Conservation (phyloP, 2,329 filamentous ascomycete species). For the Sporothrix euskadiensis region DNA sequence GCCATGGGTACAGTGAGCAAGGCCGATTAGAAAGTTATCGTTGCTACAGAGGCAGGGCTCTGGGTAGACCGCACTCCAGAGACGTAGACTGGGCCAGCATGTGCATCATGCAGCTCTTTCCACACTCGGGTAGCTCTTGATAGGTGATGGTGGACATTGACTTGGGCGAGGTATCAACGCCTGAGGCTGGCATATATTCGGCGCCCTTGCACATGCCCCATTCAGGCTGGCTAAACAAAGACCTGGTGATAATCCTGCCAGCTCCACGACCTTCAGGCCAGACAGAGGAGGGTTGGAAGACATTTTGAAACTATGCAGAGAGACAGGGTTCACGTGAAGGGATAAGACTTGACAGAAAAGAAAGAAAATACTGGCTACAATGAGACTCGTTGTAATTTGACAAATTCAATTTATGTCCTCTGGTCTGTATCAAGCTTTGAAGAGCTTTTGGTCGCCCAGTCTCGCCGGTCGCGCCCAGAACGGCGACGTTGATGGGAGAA, state of each 20-base stretch:
- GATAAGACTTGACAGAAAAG: no score
- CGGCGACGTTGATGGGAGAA: background rate
- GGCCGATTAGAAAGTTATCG: background rate
- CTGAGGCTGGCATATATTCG: background rate
- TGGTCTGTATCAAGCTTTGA: no score
- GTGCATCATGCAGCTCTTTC: background rate
- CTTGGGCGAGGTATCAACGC: background rate
- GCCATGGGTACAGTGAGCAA: background rate
- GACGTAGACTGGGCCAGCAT: background rate
- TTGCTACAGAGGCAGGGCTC: background rate
- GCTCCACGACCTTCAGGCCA: conserved; percentile 59
- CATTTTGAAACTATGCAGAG: conserved; percentile 36
- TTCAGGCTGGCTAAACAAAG: conserved; percentile 21
- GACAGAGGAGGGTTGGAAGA: conserved; percentile 46
- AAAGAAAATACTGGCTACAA: no score
- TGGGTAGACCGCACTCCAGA: background rate
- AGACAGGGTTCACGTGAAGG: no score
- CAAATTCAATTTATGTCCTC: no score
- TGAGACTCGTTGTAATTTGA: no score
- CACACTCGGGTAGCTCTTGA: background rate
- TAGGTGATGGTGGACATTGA: background rate
- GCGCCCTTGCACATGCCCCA: background rate
- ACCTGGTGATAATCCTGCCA: conserved; percentile 65
- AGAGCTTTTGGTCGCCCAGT: background rate
- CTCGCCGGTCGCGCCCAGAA: background rate